Percentiles rank a stretch among this genome's conserved stretches.
phyloP scores from a whole-genome alignment of 257 asterid genomes.

The Cynanchum wilfordii region DNA sequence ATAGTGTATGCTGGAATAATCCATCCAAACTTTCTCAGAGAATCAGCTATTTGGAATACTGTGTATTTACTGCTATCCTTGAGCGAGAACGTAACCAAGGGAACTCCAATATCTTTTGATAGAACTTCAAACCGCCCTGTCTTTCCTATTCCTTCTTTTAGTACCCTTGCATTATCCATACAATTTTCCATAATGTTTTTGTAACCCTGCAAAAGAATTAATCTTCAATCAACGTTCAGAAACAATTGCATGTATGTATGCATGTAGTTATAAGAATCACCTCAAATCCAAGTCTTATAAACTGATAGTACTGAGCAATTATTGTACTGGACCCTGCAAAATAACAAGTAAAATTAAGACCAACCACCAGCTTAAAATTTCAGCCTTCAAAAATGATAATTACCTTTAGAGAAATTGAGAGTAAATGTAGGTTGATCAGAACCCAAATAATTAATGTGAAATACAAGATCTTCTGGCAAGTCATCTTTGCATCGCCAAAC shows the following conservation, averaged over 20 bases:
- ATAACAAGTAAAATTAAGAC: not conserved
- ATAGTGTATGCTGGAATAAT: slow-evolving; percentile 77
- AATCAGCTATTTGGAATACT: slow-evolving; percentile 58
- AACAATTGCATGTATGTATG: too few relatives aligned
- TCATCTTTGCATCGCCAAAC: slow-evolving; percentile 65
- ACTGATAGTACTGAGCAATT: slow-evolving; percentile 76
- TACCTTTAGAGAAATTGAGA: slow-evolving; percentile 74
- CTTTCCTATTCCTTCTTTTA: slow-evolving; percentile 45
- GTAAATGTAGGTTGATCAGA: slow-evolving; percentile 86
- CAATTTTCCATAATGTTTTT: slow-evolving; percentile 62
- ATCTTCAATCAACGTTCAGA: not conserved
- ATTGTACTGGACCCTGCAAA: slow-evolving; percentile 62
- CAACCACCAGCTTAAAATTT: not conserved
- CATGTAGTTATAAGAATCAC: slow-evolving; percentile 22
- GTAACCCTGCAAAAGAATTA: slow-evolving; percentile 40
- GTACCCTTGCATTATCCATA: slow-evolving; percentile 40
- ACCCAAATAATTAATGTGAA: slow-evolving; percentile 75
- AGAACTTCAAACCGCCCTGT: slow-evolving; percentile 48
- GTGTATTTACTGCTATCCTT: slow-evolving; percentile 57
- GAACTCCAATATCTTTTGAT: slow-evolving; percentile 68
- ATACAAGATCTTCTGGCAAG: slow-evolving; percentile 61
- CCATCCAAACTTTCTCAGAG: slow-evolving; percentile 74
- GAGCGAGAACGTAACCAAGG: slow-evolving; percentile 61
- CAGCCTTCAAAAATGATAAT: not conserved
- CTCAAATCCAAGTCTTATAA: slow-evolving; percentile 83